These are phyloP conservation scores for Seminavis robusta DNA, from an alignment of 108 stramenopile genomes.

Conservation along the genomic window DNA sequence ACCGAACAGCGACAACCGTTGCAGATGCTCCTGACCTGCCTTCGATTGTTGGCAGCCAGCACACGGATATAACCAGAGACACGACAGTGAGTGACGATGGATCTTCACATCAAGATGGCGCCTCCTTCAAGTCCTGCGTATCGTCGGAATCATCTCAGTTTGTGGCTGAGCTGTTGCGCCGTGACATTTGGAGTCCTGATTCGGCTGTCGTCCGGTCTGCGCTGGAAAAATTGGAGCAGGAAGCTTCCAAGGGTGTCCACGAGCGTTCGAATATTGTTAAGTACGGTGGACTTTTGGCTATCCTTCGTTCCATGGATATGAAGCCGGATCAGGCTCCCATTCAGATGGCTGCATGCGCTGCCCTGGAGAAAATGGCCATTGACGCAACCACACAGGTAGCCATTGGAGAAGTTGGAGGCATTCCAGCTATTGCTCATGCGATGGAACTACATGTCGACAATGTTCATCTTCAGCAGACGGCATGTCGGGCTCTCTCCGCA, in stretches of 20 bases:
- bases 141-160: no score
- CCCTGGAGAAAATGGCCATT: conserved; percentile 20
- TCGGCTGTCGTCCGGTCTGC: conserved; percentile 13
- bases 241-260: conserved; percentile 18
- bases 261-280: conserved; percentile 17
- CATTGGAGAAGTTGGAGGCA: conserved; percentile 34
- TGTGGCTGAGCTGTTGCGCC: conserved; percentile 25
- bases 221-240: conserved; percentile 15
- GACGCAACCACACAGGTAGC: conserved; percentile 27
- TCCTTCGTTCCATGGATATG: conserved; percentile 25
- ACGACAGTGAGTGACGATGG: no score
- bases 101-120: no score
- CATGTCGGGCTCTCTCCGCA: conserved; percentile 43
- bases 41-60: no score
- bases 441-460: conserved; percentile 34
- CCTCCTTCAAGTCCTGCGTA: no score
- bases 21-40: no score
- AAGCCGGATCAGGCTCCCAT: conserved; percentile 3
- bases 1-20: no score
- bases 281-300: conserved; percentile 28
- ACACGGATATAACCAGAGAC: no score
- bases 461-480: conserved; percentile 38
- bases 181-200: conserved; percentile 40
- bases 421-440: conserved; percentile 34
- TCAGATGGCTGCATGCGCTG: conserved; percentile 15